These are phyloP conservation scores for Phytophthora pisi DNA, from an alignment of 352 stramenopile genomes.

Conservation along the genomic window DNA sequence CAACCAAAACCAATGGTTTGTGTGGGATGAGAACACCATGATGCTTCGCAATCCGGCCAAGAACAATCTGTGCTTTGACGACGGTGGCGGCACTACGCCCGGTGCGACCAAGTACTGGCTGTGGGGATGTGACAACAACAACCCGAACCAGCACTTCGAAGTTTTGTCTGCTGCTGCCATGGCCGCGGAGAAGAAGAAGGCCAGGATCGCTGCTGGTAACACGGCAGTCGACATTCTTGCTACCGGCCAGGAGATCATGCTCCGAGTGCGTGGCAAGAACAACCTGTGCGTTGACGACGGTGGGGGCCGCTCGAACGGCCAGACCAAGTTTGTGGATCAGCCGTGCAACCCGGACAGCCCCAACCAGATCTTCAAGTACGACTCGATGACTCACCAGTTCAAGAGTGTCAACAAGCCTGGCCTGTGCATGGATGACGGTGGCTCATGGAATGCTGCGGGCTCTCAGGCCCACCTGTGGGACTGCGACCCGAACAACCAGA, in stretches of 20 bases:
- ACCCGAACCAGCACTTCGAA: constrained; percentile 32
- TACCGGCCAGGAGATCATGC: constrained; percentile 14
- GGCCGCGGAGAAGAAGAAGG: neutral
- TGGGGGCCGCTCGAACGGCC: constrained; percentile 25
- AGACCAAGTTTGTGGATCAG: constrained; percentile 32
- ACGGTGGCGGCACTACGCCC: constrained; percentile 5
- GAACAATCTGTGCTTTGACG: constrained; percentile 30
- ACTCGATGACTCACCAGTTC: constrained; percentile 19
- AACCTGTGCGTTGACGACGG: constrained; percentile 42
- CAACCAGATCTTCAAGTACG: constrained; percentile 21
- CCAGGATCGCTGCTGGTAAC: neutral
- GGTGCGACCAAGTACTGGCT: constrained; percentile 3
- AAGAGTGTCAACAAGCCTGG: constrained; percentile 27
- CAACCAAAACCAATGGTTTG: constrained; percentile 37
- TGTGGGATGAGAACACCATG: constrained; percentile 24
- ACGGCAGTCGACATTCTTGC: constrained; percentile 1
- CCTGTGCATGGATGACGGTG: constrained; percentile 38
- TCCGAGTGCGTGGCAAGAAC: constrained; percentile 19
- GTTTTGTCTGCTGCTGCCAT: constrained; percentile 15
- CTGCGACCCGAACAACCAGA: constrained; percentile 29
- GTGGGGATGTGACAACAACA: constrained; percentile 22
- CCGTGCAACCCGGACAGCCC: constrained; percentile 30
- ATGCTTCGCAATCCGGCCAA: constrained; percentile 29
- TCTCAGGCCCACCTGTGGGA: neutral
- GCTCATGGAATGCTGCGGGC: constrained; percentile 2